phyloP scores from a whole-genome alignment of 305 asterid genomes.

The Fraxinus angustifolia region DNA sequence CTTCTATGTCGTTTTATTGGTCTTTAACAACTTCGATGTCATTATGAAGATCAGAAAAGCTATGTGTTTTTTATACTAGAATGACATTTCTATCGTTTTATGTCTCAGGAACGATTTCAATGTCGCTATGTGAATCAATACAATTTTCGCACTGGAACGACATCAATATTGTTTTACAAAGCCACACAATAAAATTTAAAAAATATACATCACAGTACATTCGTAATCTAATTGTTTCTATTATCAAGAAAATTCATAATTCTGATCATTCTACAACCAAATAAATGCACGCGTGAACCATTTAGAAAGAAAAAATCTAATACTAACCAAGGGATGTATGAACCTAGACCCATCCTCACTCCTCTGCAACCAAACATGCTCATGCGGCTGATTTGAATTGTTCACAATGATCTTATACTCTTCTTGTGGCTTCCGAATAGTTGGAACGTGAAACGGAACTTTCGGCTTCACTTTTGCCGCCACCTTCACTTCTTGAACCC shows the following conservation, averaged over 20 bases:
- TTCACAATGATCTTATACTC: constrained; percentile 73
- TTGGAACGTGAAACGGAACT: constrained; percentile 75
- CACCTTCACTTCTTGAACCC: constrained; percentile 58
- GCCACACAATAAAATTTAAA: background rate
- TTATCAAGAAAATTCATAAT: background rate
- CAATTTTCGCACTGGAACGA: too few species aligned
- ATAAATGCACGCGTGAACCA: background rate
- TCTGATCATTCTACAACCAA: background rate
- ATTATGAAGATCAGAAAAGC: too few species aligned
- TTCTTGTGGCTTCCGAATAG: constrained; percentile 74
- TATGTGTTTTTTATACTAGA: too few species aligned
- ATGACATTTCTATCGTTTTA: too few species aligned
- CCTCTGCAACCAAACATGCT: constrained; percentile 87
- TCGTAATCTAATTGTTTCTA: background rate
- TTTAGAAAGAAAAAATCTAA: background rate
- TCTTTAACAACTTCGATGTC: too few species aligned
- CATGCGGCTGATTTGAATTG: constrained; percentile 73
- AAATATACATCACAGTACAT: background rate
- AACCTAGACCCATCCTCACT: constrained; percentile 67
- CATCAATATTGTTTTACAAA: too few species aligned
- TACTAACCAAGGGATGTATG: constrained; percentile 61
- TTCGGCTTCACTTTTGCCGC: constrained; percentile 68
- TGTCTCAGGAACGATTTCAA: too few species aligned
- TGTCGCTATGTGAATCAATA: too few species aligned
- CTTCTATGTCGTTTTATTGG: too few species aligned